Percentiles rank a stretch among this genome's conserved stretches.
phyloP scores from a whole-genome alignment of 176 grass and related monocot species.

The Carex cristatella region DNA sequence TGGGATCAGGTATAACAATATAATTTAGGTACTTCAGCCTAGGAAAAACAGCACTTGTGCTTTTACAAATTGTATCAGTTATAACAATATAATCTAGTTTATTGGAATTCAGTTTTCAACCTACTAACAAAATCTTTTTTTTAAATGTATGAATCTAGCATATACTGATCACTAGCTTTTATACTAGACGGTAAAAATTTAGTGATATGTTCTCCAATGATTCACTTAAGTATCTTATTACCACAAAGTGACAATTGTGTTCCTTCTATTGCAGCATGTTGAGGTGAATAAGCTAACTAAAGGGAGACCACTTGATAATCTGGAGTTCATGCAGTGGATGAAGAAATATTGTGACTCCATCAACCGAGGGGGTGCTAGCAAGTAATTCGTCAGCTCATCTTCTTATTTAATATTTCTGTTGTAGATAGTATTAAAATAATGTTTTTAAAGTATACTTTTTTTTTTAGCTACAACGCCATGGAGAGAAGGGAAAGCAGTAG shows the following conservation, averaged over 20 bases:
- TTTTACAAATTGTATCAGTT: neutral
- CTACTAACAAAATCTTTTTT: neutral
- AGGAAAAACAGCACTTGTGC: neutral
- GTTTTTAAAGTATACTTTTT: neutral
- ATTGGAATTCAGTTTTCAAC: neutral
- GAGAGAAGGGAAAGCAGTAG: slow-evolving; percentile 86
- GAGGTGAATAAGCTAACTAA: slow-evolving; percentile 94
- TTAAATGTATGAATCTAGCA: neutral
- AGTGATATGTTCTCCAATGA: neutral
- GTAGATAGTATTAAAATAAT: neutral
- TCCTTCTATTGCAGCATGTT: slow-evolving; percentile 50
- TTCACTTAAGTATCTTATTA: neutral
- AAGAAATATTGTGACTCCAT: slow-evolving; percentile 85
- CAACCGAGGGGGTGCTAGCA: slow-evolving; percentile 43
- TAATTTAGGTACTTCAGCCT: neutral
- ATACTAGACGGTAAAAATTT: neutral
- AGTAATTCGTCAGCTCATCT: slow-evolving; percentile 26
- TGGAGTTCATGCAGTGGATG: slow-evolving; percentile 99
- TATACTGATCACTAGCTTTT: neutral
- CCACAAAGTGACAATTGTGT: neutral
- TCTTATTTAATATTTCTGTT: neutral
- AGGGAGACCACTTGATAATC: slow-evolving; percentile 77
- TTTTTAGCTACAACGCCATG: slow-evolving; percentile 63
- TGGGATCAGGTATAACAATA: neutral
- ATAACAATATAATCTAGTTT: neutral